Evolutionary conservation across 2,329 filamentous ascomycete genomes (phyloP).

Genomic region (Colletotrichum neosansevieriae): DNA sequence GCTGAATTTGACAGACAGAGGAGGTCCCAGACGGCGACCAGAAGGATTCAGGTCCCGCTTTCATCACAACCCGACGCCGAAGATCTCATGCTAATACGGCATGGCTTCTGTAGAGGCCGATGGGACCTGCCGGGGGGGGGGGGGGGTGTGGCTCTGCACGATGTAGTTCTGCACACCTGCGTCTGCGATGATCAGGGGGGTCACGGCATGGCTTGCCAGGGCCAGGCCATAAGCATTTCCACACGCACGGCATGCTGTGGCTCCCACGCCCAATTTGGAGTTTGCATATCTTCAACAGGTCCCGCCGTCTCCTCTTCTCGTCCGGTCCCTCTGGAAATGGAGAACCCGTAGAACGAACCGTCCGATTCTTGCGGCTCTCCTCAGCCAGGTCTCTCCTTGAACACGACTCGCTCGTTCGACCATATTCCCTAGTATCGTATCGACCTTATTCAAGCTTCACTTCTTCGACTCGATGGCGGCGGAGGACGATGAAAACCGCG

Average conservation of each 20-base stretch:
- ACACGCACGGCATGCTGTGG: not conserved
- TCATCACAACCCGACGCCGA: slow-evolving; percentile 11
- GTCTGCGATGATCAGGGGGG: slow-evolving; percentile 21
- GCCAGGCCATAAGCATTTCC: slow-evolving; percentile 1
- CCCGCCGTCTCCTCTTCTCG: slow-evolving; percentile 13
- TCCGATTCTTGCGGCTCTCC: slow-evolving; percentile 30
- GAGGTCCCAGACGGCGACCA: not conserved
- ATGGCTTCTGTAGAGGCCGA: slow-evolving; percentile 4
- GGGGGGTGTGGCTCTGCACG: slow-evolving; percentile 3
- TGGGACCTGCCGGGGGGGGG: slow-evolving; percentile 10
- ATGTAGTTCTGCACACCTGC: slow-evolving; percentile 15
- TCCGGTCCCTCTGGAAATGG: slow-evolving; percentile 23
- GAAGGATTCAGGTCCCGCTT: slow-evolving; percentile 19
- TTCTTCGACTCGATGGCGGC: slow-evolving; percentile 17
- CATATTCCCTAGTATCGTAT: not conserved
- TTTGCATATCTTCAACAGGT: slow-evolving; percentile 32
- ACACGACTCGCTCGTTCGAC: slow-evolving; percentile 15
- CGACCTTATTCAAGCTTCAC: not conserved
- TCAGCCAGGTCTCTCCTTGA: slow-evolving; percentile 15
- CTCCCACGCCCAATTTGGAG: slow-evolving; percentile 6
- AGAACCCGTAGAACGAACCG: slow-evolving; percentile 24
- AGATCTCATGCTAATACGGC: slow-evolving; percentile 25
- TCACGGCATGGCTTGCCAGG: slow-evolving; percentile 7
- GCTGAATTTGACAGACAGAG: slow-evolving; percentile 1
- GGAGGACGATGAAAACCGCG: slow-evolving; percentile 46